Percentiles rank a stretch among this genome's conserved stretches.
Conservation (phyloP, 805 yeast species). For the Henningerozyma blattae region DNA sequence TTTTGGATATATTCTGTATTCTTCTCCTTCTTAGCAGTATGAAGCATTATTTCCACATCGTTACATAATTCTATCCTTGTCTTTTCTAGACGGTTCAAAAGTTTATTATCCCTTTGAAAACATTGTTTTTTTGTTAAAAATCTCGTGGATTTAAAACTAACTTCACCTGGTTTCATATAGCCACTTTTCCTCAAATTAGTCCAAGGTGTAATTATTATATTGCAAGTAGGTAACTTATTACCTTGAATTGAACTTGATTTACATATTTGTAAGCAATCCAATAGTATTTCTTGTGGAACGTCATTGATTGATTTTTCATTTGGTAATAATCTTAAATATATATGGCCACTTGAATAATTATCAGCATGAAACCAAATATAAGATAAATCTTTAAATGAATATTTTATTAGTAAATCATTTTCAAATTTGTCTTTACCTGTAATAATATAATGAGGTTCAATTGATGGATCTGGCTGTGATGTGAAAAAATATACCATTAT, state of each 20-base stretch:
- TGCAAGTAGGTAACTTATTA: constrained; percentile 53
- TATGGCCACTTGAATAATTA: constrained; percentile 64
- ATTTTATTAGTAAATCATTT: constrained; percentile 47
- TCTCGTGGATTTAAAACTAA: constrained; percentile 51
- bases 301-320: constrained; percentile 35
- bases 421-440: constrained; percentile 72
- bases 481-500: constrained; percentile 3
- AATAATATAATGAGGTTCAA: constrained; percentile 14
- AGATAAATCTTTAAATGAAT: constrained; percentile 47
- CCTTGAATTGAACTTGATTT: constrained; percentile 71
- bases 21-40: constrained; percentile 21
- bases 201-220: constrained; percentile 66
- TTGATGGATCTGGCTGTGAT: not conserved
- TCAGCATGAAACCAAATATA: constrained; percentile 72
- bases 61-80: constrained; percentile 43
- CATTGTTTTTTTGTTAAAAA: constrained; percentile 42
- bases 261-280: constrained; percentile 56
- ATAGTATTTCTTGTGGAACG: constrained; percentile 40
- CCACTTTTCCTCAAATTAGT: constrained; percentile 53
- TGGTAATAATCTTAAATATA: constrained; percentile 45
- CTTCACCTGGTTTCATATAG: constrained; percentile 71
- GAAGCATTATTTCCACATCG: constrained; percentile 17
- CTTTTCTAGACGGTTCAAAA: constrained; percentile 51
- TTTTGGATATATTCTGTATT: constrained; percentile 15
- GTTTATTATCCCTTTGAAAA: constrained; percentile 42